phyloP scores from a whole-genome alignment of 202 grass and related monocot genomes.

The Schoenoplectus triqueter region DNA sequence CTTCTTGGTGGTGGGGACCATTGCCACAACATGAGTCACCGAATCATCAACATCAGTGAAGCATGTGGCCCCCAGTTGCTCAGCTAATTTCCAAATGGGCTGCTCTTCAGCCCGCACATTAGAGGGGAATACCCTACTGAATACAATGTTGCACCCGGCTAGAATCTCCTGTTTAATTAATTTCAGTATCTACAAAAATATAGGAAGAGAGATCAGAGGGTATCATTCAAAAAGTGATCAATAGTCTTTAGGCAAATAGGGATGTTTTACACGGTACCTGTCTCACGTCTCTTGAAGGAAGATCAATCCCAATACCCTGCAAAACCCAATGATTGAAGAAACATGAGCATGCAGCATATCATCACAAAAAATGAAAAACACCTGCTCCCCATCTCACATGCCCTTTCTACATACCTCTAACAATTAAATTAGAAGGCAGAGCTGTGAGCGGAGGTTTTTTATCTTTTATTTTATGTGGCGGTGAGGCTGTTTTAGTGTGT shows the following conservation, averaged over 20 bases:
- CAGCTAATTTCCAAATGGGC: slow-evolving; percentile 74
- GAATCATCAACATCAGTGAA: slow-evolving; percentile 52
- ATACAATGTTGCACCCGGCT: slow-evolving; percentile 77
- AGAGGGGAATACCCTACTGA: slow-evolving; percentile 71
- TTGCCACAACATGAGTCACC: slow-evolving; percentile 68
- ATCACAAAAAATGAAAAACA: neutral
- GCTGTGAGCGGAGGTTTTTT: neutral
- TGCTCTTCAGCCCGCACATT: slow-evolving; percentile 47
- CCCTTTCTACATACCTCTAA: neutral
- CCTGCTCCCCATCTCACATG: neutral
- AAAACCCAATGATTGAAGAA: slow-evolving; percentile 2
- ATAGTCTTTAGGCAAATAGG: neutral
- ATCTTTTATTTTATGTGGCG: too few species aligned
- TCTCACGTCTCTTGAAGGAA: slow-evolving; percentile 32
- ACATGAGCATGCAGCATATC: neutral
- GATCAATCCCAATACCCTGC: slow-evolving; percentile 23
- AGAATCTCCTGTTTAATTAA: slow-evolving; percentile 59
- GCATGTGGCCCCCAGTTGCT: slow-evolving; percentile 74
- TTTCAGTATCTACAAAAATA: slow-evolving; percentile 61
- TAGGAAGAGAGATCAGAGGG: slow-evolving; percentile 14
- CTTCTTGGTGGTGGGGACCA: slow-evolving; percentile 61
- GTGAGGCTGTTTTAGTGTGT: too few species aligned
- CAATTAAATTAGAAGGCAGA: neutral
- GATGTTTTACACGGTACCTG: neutral
- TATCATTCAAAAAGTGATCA: neutral